Base-by-base conservation (phyloP, 1,284 basidiomycete species). In the Cryptococcus hybrid region DNA sequence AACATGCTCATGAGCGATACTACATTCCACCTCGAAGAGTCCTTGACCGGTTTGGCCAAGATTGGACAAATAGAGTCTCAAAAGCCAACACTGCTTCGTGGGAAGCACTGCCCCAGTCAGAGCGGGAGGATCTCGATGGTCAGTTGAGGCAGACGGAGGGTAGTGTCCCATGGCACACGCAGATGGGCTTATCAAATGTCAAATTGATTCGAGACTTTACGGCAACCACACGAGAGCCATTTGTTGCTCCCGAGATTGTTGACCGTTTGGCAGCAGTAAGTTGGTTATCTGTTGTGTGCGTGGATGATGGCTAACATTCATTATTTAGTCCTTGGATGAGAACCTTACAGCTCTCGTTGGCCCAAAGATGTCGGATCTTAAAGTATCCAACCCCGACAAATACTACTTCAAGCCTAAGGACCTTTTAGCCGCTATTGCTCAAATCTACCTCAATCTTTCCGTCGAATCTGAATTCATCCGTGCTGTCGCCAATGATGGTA, bases 1-100 rank as follows among this genome's bases (percentile, higher is more conserved):
- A 99, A 99, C 78, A 83, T 98, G 67, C 88, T 99, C 84, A 97
- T 99, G 83, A 98, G 97, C 83, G 96, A 99, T 71, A 93, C 96
- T 47, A 99, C 96, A 1, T 99, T 93, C 78, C 87, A 99, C 60
- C 87, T 99, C 81, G 95, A 99, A 74, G 96, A 99, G 71, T 95
- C 93, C 4, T 82, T 99, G 54, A 88, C 87, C 65, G 90, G 94
- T 68, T 82, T 99, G 51, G 82, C 86, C 5, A 90, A 94, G 74
- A 93, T 99, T 64, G 87, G 91, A 73, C 85, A 84, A 49, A 87
- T 97, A 54, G 89, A 97, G 75, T 79, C 80, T 0, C 88, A 94
- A 75, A 94, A 87, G 86, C 85, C 44, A 85, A 92, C 73, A 79
- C 81, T 44, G 83, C 78, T 3, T 77, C 82, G 1, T 97, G 90